Evolutionary conservation across 371 early-diverging fungal genomes (phyloP).

Genomic region (Neoconidiobolus thromboides): DNA sequence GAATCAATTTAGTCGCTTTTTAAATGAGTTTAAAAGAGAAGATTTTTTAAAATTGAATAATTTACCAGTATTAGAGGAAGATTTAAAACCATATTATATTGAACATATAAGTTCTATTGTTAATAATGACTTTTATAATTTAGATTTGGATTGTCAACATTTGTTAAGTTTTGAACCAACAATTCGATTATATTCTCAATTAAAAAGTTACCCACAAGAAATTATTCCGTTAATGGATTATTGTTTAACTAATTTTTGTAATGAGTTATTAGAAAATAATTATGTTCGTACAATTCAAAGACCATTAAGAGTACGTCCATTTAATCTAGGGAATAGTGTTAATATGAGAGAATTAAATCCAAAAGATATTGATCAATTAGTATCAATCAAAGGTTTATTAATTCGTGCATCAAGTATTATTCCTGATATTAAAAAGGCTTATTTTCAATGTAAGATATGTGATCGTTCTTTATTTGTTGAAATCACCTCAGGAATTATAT

Average conservation of each 20-base stretch:
- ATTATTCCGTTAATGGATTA: constrained; percentile 93
- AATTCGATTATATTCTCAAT: constrained; percentile 56
- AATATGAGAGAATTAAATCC: constrained; percentile 95
- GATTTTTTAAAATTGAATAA: constrained; percentile 29
- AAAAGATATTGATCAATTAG: constrained; percentile 91
- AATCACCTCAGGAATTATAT: constrained; percentile 79
- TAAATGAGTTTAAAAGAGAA: constrained; percentile 49
- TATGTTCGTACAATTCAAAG: constrained; percentile 16
- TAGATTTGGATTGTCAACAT: constrained; percentile 85
- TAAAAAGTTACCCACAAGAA: constrained; percentile 94
- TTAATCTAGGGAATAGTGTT: constrained; percentile 55
- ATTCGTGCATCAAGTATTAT: constrained; percentile 84
- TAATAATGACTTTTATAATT: constrained; percentile 26
- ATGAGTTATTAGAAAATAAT: constrained; percentile 81
- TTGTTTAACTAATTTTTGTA: constrained; percentile 57
- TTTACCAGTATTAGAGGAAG: constrained; percentile 20
- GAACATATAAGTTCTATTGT: constrained; percentile 38
- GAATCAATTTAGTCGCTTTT: constrained; percentile 74
- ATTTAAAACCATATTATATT: constrained; percentile 44
- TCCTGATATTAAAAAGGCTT: constrained; percentile 87
- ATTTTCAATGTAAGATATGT: constrained; percentile 82
- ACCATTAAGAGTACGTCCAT: constrained; percentile 63
- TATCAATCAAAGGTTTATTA: constrained; percentile 90
- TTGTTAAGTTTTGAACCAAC: constrained; percentile 43
- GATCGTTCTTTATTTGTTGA: constrained; percentile 62